Conservation (phyloP, 202 grass and related monocot genomes). For the Setaria italica region DNA sequence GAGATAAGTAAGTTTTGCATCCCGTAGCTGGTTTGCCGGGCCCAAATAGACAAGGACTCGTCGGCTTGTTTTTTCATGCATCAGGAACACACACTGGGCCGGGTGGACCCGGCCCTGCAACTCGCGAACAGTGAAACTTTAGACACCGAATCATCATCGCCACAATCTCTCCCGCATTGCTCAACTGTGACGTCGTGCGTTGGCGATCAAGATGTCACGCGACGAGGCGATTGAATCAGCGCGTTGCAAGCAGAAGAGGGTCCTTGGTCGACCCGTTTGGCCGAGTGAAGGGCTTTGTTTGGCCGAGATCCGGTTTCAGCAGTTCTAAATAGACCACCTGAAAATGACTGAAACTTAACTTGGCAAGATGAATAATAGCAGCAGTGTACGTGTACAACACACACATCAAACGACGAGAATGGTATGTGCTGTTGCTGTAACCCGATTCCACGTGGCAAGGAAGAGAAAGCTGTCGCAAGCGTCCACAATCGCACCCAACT, state of each 20-base stretch:
- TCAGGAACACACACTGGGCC: background rate
- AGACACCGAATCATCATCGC: background rate
- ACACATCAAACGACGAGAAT: background rate
- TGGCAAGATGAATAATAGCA: background rate
- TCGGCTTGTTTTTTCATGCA: background rate
- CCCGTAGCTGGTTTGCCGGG: background rate
- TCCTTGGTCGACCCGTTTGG: too few species aligned
- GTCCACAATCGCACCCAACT: background rate
- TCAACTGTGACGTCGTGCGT: background rate
- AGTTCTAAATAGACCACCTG: too few species aligned
- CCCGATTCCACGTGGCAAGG: too few species aligned
- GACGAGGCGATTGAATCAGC: background rate
- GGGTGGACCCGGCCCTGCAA: constrained; percentile 2
- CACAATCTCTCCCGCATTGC: background rate
- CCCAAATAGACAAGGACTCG: background rate
- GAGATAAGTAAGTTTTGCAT: background rate
- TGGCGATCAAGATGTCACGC: background rate
- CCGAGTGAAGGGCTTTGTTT: background rate
- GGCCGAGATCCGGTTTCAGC: background rate
- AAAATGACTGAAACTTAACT: background rate
- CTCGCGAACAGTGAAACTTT: background rate
- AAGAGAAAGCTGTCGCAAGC: too few species aligned
- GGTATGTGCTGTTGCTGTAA: too few species aligned
- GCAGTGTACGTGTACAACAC: too few species aligned
- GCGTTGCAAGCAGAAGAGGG: too few species aligned